Conservation (phyloP, 768 basidiomycete genomes). For the Mycena filopes region DNA sequence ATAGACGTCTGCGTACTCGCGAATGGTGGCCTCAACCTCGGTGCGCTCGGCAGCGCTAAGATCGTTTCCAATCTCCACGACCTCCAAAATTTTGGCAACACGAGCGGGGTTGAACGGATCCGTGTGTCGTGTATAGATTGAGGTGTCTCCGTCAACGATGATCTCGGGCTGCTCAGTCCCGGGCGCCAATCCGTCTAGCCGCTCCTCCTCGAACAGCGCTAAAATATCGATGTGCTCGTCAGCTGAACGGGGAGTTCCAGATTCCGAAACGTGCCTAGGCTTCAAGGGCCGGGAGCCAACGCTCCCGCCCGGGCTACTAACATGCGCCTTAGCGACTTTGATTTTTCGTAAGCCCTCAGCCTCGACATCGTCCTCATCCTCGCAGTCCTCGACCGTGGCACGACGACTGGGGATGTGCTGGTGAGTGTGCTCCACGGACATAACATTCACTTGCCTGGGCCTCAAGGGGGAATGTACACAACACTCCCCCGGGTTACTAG, state of each 20-base stretch:
- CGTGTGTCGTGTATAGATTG: slow-evolving; percentile 30
- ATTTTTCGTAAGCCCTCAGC: slow-evolving; percentile 20
- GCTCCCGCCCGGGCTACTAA: slow-evolving; percentile 22
- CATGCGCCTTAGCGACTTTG: slow-evolving; percentile 17
- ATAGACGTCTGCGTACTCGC: slow-evolving; percentile 50
- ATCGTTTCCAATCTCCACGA: slow-evolving; percentile 43
- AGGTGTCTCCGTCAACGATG: background rate
- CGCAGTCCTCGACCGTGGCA: too few species aligned
- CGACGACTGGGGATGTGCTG: too few species aligned
- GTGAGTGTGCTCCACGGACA: too few species aligned
- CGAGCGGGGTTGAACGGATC: slow-evolving; percentile 40
- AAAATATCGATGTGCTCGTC: slow-evolving; percentile 16
- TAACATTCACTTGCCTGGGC: slow-evolving; percentile 12
- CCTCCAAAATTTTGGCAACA: slow-evolving; percentile 33
- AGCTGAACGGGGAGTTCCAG: background rate
- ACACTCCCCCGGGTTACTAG: slow-evolving; percentile 25
- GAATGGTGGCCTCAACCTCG: slow-evolving; percentile 37
- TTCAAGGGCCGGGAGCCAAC: slow-evolving; percentile 15
- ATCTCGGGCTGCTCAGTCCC: too few species aligned
- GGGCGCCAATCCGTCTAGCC: too few species aligned
- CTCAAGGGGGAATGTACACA: slow-evolving; percentile 14
- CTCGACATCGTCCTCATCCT: background rate
- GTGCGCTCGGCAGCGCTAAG: slow-evolving; percentile 37
- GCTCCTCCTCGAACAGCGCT: slow-evolving; percentile 3
- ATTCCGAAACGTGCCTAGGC: slow-evolving; percentile 5